Evolutionary conservation across 129 eudicot species (phyloP), one percentile per base, ranked within the genome.

Genomic region (Lactuca saligna): DNA sequence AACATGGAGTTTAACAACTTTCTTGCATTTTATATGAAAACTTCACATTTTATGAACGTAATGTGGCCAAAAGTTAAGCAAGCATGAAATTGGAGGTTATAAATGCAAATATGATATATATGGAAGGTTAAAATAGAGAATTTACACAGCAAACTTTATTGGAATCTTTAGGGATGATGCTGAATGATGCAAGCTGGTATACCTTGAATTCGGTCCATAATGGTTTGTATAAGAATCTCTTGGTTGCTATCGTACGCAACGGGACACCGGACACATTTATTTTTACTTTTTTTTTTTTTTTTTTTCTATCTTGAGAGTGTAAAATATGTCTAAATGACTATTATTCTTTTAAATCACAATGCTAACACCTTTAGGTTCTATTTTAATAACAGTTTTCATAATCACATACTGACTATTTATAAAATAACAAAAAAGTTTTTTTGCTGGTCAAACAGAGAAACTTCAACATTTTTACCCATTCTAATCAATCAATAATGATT

Each of bases 241-340:
- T 57, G 51, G 73, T 57, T 65, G 79, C 66, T 65, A 65, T 48
- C 68, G 68, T 75, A 66, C 73, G 61, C 61, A 17, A 25, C 37
- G 42, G 61, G 73, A 17, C 59, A 25, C 37, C 32, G 61, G 73
- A 17, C 59, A 65, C 57, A 25, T 32, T 25, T 44, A 54, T 9
- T 34, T 35, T 61, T 15, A 35, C 9, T 6, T 17, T 61, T 37
- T 15, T 14, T 35, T 13, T 6, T 17, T 61, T 37, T 15, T 14
- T 35, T 13, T 3, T 51, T 51, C 8, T n/a, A 61, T 61, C 9
- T 7, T 10, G 39, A 20, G 17, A 51, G 3, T 51, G 11, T 8
- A 44, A 44, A 8, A 44, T 6, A 44, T 8, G 7, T 7, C 13
- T 42, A 44, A 44, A 44, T 3, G 10, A 10, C 50, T 10, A 2